phyloP scores from a whole-genome alignment of 176 grass and related monocot genomes.

The Oryza meridionalis region DNA sequence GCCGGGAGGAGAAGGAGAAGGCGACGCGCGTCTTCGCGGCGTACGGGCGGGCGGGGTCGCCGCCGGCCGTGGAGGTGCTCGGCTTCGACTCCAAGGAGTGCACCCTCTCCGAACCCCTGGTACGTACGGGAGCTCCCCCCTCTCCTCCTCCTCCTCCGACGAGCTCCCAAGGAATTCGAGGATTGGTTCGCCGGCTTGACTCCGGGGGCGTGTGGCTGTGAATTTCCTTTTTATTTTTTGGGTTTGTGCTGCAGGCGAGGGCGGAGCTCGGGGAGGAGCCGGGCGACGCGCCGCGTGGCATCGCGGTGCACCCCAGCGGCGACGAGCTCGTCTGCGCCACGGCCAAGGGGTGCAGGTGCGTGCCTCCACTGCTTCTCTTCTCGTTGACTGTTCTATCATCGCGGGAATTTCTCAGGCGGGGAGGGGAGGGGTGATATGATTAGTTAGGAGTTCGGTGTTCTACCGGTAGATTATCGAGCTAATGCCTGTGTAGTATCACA shows the following conservation, averaged over 20 bases:
- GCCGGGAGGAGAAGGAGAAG: conserved; percentile 73
- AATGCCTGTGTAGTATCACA: not conserved
- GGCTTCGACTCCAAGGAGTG: conserved; percentile 72
- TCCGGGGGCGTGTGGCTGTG: not conserved
- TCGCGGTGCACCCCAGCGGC: conserved; percentile 84
- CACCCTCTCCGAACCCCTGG: conserved; percentile 67
- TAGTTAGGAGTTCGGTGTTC: not conserved
- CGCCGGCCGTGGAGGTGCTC: conserved; percentile 57
- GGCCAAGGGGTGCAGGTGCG: conserved; percentile 83
- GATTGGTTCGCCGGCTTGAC: conserved; percentile 16
- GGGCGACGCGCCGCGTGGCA: conserved; percentile 54
- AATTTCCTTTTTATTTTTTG: not conserved
- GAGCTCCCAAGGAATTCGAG: too few relatives aligned
- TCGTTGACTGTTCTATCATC: not conserved
- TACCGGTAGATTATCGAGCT: conserved; percentile 3
- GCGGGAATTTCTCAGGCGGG: not conserved
- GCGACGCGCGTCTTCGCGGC: conserved; percentile 53
- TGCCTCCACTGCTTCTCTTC: conserved; percentile 7
- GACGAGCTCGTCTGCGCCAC: conserved; percentile 87
- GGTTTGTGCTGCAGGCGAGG: conserved; percentile 51
- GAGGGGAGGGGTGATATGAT: not conserved
- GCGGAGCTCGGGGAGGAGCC: conserved; percentile 53
- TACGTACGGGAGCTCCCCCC: conserved; percentile 5
- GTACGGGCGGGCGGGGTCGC: conserved; percentile 46
- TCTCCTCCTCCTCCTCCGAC: too few relatives aligned